Conservation (phyloP, 768 basidiomycete species). For the Kwoniella sp. region DNA sequence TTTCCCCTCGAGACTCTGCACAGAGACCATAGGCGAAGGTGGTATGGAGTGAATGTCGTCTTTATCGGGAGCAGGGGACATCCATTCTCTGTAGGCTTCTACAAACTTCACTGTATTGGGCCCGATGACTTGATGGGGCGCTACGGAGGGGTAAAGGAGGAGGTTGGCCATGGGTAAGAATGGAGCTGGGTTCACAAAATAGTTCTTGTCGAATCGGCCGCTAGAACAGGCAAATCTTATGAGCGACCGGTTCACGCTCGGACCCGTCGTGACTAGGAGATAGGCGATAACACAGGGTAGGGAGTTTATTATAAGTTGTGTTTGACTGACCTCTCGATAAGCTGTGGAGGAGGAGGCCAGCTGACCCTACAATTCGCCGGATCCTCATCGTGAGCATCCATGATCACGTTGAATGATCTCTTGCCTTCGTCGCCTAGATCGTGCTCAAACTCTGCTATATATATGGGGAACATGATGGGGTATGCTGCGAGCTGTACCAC, state of each 20-base stretch:
- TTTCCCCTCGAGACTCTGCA: constrained; percentile 21
- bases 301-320: no score
- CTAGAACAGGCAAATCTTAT: no score
- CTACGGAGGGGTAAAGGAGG: constrained; percentile 23
- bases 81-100: constrained; percentile 31
- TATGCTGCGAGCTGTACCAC: constrained; percentile 40
- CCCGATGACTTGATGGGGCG: constrained; percentile 1
- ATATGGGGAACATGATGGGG: constrained; percentile 52
- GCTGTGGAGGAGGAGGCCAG: constrained; percentile 34
- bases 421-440: constrained; percentile 24
- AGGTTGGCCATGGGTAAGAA: constrained; percentile 35
- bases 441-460: constrained; percentile 47
- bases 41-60: constrained; percentile 23
- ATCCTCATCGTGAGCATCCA: constrained; percentile 49
- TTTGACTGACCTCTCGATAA: constrained; percentile 27
- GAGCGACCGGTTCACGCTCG: no score
- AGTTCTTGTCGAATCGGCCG: constrained; percentile 36
- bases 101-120: constrained; percentile 27
- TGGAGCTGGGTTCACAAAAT: constrained; percentile 41
- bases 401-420: constrained; percentile 39
- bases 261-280: no score
- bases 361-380: constrained; percentile 38
- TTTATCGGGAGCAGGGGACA: constrained; percentile 39
- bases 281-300: not conserved
- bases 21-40: constrained; percentile 37